Evolutionary conservation across 495 filamentous ascomycete genomes (phyloP).

Genomic region (Penicillium psychrofluorescens): DNA sequence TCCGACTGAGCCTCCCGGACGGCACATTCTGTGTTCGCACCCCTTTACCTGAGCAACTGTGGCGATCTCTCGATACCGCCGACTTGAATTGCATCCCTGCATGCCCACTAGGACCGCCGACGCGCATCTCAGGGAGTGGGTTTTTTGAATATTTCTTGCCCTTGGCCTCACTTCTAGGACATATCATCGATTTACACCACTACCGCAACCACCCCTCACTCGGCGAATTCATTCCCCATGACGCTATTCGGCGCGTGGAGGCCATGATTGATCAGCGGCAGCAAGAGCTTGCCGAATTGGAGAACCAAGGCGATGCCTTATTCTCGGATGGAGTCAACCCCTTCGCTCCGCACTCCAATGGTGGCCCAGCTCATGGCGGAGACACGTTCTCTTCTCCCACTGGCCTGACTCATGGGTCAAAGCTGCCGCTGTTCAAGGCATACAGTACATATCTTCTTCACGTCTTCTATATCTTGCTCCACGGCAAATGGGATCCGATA

Average conservation of each 20-base stretch:
- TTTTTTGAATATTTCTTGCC: conserved; percentile 80
- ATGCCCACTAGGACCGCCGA: conserved; percentile 17
- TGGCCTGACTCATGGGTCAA: background rate
- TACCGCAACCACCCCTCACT: conserved; percentile 69
- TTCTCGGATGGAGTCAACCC: background rate
- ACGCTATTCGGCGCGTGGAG: conserved; percentile 10
- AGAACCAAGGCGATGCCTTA: background rate
- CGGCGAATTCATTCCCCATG: conserved; percentile 28
- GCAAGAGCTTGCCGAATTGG: conserved; percentile 7
- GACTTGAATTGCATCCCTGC: conserved; percentile 15
- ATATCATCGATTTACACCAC: conserved; percentile 76
- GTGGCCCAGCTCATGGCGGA: no score
- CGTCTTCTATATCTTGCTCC: conserved; percentile 49
- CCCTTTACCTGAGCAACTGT: conserved; percentile 24
- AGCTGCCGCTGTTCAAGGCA: conserved; percentile 9
- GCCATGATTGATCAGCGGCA: conserved; percentile 12
- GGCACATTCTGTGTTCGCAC: conserved; percentile 32
- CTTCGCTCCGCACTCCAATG: no score
- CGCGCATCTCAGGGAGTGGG: conserved; percentile 16
- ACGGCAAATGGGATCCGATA: conserved; percentile 55
- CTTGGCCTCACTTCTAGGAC: conserved; percentile 73
- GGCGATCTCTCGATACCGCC: conserved; percentile 23
- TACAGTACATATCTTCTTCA: conserved; percentile 45
- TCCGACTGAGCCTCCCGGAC: conserved; percentile 37
- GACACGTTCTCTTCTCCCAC: background rate